Percentiles rank a stretch among this genome's conserved stretches.
phyloP scores from a whole-genome alignment of 768 basidiomycete species.

The Coprinellus aureogranulatus region DNA sequence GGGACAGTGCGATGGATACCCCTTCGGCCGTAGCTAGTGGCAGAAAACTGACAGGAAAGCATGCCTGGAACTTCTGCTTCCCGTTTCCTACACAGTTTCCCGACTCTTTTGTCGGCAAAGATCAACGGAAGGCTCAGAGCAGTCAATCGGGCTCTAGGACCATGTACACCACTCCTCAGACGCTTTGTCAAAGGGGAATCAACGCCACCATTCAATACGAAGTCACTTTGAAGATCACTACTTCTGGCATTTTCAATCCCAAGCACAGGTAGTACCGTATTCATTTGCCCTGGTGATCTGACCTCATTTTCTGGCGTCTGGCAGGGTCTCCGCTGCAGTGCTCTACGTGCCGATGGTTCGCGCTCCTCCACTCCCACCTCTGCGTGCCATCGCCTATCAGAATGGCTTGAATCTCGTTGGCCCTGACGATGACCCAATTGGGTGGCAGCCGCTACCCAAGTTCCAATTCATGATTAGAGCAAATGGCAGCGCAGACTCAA shows the following conservation, averaged over 20 bases:
- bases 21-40: not conserved
- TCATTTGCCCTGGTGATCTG: not conserved
- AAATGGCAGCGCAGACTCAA: too few relatives aligned
- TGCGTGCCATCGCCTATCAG: not conserved
- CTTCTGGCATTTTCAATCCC: not conserved
- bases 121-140: not conserved
- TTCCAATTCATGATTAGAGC: not conserved
- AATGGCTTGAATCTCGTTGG: not conserved
- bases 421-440: not conserved
- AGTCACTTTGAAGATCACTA: not conserved
- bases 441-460: not conserved
- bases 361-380: not conserved
- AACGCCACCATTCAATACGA: not conserved
- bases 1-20: not conserved
- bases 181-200: not conserved
- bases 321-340: not conserved
- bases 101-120: not conserved
- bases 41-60: not conserved
- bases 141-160: not conserved
- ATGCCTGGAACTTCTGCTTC: not conserved
- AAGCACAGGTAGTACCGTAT: not conserved
- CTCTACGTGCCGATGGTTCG: constrained; percentile 3
- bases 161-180: not conserved
- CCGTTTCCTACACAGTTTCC: not conserved
- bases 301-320: too few relatives aligned